Conservation (phyloP, 164 flowering plant species). For the Nymphaea thermarum region DNA sequence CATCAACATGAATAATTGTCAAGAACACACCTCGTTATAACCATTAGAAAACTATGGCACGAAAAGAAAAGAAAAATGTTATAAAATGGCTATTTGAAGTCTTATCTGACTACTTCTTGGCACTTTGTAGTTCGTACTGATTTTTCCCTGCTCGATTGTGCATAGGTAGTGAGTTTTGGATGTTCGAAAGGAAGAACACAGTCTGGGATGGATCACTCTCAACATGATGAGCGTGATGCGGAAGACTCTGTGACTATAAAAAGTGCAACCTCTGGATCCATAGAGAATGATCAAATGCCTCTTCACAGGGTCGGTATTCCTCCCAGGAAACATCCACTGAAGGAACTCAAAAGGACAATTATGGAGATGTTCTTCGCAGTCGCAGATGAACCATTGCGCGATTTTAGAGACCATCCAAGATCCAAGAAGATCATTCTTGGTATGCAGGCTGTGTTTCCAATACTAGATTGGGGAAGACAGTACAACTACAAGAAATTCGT, state of each 20-base stretch:
- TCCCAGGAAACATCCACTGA: constrained; percentile 37
- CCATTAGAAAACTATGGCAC: too few species aligned
- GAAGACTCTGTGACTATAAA: constrained; percentile 29
- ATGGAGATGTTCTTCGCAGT: constrained; percentile 65
- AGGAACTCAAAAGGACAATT: constrained; percentile 32
- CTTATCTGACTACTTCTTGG: too few species aligned
- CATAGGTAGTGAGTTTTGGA: too few species aligned
- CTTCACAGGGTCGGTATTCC: constrained; percentile 59
- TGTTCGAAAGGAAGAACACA: not conserved
- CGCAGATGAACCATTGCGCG: constrained; percentile 69
- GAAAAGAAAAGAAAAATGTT: too few species aligned
- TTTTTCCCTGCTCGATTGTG: too few species aligned
- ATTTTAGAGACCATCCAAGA: constrained; percentile 54
- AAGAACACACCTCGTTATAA: too few species aligned
- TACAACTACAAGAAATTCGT: constrained; percentile 40
- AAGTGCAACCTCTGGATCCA: constrained; percentile 21
- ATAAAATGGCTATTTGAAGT: too few species aligned
- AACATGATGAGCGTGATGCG: constrained; percentile 17
- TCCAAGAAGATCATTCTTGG: constrained; percentile 47
- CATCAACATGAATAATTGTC: too few species aligned
- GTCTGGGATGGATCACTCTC: constrained; percentile 19
- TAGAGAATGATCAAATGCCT: constrained; percentile 12
- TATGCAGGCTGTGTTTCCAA: constrained; percentile 56
- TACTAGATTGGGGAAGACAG: constrained; percentile 50
- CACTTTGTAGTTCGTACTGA: too few species aligned